Base-by-base conservation (phyloP, 2,329 filamentous ascomycete species). In the Aspergillus latus region DNA sequence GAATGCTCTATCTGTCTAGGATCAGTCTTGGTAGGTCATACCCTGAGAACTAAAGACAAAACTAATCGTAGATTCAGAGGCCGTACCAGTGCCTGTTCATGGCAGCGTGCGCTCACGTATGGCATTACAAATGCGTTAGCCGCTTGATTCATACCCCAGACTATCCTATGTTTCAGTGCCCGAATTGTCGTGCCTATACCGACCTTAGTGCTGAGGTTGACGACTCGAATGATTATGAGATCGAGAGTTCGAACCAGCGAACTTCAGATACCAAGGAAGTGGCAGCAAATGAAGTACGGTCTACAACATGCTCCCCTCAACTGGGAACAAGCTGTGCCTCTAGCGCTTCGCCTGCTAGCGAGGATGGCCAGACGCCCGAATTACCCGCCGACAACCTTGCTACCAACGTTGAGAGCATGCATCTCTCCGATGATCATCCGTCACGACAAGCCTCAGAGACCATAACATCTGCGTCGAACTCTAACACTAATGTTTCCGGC, bases 11-110 rank as follows among this genome's bases (percentile, higher is more conserved):
- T 99, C 63, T 99, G 94, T 69, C 81, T 99, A 48, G 94, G 94
- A 70, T 90, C 91, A 5, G 92, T 97, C 67, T 84, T 92, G 63
- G 92, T 96, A 84, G 66, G 89, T 21, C 21, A 21, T 21, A 21
- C 30, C 42, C 28, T 49, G 28, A 32, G 11, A 62, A n/a, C 63
- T 49, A 3, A 10, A 7, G 29, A 28, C n/a, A 53, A 26, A 7
- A 40, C 63, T 67, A 62, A 64, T 11, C 40, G 13, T 13, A n/a
- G 29, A 30, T 44, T 34, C 51, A 94, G 89, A 65, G 74, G 16
- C 94, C 94, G 5, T 99, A 94, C 72, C 94, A 99, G 78, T 95
- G 92, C 43, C 80, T 99, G n/a, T 99, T 99, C 67, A 94, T 99
- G 58, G 94, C 94, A n/a, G 94, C 94, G 0, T 99, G 94, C 75